Percentiles rank a stretch among this genome's conserved stretches.
These are phyloP conservation scores for Knoxdaviesia proteae DNA, from an alignment of 2,329 filamentous ascomycete species.

Conservation along the genomic window DNA sequence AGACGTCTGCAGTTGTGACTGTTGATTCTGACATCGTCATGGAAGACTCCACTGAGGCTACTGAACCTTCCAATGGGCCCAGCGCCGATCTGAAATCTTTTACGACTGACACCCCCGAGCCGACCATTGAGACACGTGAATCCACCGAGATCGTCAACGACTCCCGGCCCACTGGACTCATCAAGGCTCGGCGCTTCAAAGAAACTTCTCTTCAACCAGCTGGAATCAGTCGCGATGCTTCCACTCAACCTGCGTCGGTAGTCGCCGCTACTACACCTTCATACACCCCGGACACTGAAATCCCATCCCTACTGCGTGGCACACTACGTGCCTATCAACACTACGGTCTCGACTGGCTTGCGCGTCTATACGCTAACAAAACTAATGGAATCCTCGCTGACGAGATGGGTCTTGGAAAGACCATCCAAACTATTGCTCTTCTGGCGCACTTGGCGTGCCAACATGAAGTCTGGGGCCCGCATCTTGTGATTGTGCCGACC, in stretches of 20 bases:
- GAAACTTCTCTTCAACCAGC: no score
- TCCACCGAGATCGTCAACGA: no score
- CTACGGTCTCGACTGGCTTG: slow-evolving; percentile 91
- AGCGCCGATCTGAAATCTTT: no score
- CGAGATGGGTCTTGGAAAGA: slow-evolving; percentile 97
- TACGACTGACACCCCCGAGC: no score
- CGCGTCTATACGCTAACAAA: slow-evolving; percentile 72
- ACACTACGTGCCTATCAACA: slow-evolving; percentile 91
- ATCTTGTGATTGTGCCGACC: slow-evolving; percentile 88
- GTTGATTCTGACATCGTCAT: slow-evolving; percentile 13
- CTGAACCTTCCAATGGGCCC: no score
- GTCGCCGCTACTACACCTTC: no score
- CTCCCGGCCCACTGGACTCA: no score
- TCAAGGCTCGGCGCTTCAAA: no score
- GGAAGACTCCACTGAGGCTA: slow-evolving; percentile 8
- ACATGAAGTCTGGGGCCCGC: slow-evolving; percentile 84
- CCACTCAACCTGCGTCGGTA: no score
- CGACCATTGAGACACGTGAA: no score
- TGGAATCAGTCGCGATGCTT: no score
- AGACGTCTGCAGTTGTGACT: neutral
- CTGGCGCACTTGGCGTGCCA: slow-evolving; percentile 81
- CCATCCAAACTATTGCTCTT: slow-evolving; percentile 89
- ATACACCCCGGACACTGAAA: slow-evolving; percentile 34
- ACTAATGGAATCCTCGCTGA: slow-evolving; percentile 95
- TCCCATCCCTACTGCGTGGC: slow-evolving; percentile 69